These are phyloP conservation scores for Trametes meyenii DNA, from an alignment of 768 basidiomycete species.

Conservation along the genomic window DNA sequence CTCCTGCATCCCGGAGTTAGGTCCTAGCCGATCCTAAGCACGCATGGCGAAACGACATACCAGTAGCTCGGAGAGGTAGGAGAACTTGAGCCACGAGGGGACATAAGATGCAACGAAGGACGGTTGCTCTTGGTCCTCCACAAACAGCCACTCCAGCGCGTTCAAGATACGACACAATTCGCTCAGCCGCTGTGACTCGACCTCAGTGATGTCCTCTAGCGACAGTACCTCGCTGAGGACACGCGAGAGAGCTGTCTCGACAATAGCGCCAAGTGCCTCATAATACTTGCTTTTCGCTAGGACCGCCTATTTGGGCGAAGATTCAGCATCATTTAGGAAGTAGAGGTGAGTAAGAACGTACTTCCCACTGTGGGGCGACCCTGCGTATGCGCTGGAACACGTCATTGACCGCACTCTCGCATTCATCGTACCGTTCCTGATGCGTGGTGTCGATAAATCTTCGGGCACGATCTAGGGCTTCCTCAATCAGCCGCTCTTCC, in stretches of 20 bases:
- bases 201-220: conserved; percentile 83
- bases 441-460: conserved; percentile 72
- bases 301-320: conserved; percentile 50
- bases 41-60: conserved; percentile 47
- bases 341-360: conserved; percentile 37
- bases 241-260: conserved; percentile 66
- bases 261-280: conserved; percentile 66
- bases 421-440: conserved; percentile 76
- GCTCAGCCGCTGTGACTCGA: conserved; percentile 81
- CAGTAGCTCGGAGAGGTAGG: conserved; percentile 89
- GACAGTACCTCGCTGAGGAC: conserved; percentile 75
- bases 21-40: background rate
- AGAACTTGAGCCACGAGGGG: conserved; percentile 94
- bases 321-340: background rate
- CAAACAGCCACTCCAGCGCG: conserved; percentile 80
- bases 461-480: conserved; percentile 54
- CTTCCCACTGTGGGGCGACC: conserved; percentile 73
- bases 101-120: conserved; percentile 84
- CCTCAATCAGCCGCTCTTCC: conserved; percentile 49
- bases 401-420: conserved; percentile 67
- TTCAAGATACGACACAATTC: conserved; percentile 82
- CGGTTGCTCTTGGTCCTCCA: conserved; percentile 63
- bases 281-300: conserved; percentile 76
- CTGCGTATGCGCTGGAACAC: conserved; percentile 65
- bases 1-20: conserved; percentile 53